A percentile compares a stretch with the other conserved stretches of the same genome.
phyloP scores from a whole-genome alignment of 352 stramenopile species.

The Peronospora destructor region DNA sequence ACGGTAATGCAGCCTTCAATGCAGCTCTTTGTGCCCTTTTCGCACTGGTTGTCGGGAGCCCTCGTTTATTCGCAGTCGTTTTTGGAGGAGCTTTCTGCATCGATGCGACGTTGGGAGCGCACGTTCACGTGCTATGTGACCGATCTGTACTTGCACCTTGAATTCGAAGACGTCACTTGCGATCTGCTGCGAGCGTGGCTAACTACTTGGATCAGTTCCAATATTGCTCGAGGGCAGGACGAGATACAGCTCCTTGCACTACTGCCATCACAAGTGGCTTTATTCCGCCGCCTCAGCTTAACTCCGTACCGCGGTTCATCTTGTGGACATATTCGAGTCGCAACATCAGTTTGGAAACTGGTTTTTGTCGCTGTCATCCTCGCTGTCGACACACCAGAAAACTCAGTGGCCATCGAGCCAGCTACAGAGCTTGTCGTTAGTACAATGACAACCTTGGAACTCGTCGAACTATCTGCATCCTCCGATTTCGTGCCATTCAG shows the following conservation, averaged over 20 bases:
- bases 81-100: slow-evolving; percentile 18
- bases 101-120: slow-evolving; percentile 35
- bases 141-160: slow-evolving; percentile 48
- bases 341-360: slow-evolving; percentile 28
- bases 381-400: slow-evolving; percentile 10
- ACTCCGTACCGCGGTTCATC: slow-evolving; percentile 7
- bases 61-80: slow-evolving; percentile 35
- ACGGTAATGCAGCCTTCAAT: slow-evolving; percentile 3
- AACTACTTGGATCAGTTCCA: slow-evolving; percentile 38
- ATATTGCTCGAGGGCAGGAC: slow-evolving; percentile 22
- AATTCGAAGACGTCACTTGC: slow-evolving; percentile 34
- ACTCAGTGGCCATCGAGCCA: slow-evolving; percentile 12
- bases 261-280: slow-evolving; percentile 44
- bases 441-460: slow-evolving; percentile 32
- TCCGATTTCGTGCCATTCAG: slow-evolving; percentile 15
- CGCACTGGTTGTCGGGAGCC: slow-evolving; percentile 25
- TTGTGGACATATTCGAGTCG: background rate
- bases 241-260: slow-evolving; percentile 24
- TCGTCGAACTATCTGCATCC: slow-evolving; percentile 30
- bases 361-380: slow-evolving; percentile 26
- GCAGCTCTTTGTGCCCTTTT: slow-evolving; percentile 32
- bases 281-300: slow-evolving; percentile 34
- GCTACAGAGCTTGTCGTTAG: slow-evolving; percentile 33
- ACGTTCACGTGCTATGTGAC: slow-evolving; percentile 36
- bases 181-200: slow-evolving; percentile 40